phyloP scores from a whole-genome alignment of 2,329 filamentous ascomycete genomes.

The Botryotinia calthae region DNA sequence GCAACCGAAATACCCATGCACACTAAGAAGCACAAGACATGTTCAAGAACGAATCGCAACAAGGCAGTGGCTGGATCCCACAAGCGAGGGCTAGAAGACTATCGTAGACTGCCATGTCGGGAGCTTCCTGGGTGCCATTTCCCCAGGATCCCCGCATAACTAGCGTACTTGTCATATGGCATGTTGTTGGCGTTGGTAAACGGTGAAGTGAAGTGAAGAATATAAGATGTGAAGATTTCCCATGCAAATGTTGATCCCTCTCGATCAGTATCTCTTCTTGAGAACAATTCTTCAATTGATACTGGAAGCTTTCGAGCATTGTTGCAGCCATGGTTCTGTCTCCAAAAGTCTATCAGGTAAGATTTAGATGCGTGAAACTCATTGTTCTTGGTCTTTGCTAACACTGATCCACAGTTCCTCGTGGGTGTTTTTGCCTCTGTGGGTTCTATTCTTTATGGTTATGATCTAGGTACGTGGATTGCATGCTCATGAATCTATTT shows the following conservation, averaged over 20 bases:
- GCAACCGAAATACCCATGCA: neutral
- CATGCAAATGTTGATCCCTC: neutral
- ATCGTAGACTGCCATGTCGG: neutral
- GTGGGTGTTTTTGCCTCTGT: slow-evolving; percentile 51
- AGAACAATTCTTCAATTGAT: neutral
- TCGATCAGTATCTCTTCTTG: neutral
- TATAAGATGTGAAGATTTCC: slow-evolving; percentile 17
- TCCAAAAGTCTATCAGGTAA: slow-evolving; percentile 39
- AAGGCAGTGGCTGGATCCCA: neutral
- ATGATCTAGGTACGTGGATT: slow-evolving; percentile 52
- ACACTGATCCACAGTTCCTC: slow-evolving; percentile 35
- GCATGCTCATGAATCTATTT: slow-evolving; percentile 17
- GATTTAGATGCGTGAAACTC: neutral
- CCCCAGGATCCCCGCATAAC: slow-evolving; percentile 22
- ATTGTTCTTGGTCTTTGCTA: neutral
- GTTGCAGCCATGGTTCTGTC: slow-evolving; percentile 29
- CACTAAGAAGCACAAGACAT: neutral
- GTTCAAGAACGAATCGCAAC: neutral
- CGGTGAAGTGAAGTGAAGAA: neutral
- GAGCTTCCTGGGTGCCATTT: neutral
- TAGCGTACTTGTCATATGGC: neutral
- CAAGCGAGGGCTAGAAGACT: neutral
- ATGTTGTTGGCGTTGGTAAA: slow-evolving; percentile 4
- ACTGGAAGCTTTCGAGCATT: slow-evolving; percentile 15
- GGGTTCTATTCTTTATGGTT: slow-evolving; percentile 54